Evolutionary conservation across 495 filamentous ascomycete genomes (phyloP).

Genomic region (Trichocladium antarcticum): DNA sequence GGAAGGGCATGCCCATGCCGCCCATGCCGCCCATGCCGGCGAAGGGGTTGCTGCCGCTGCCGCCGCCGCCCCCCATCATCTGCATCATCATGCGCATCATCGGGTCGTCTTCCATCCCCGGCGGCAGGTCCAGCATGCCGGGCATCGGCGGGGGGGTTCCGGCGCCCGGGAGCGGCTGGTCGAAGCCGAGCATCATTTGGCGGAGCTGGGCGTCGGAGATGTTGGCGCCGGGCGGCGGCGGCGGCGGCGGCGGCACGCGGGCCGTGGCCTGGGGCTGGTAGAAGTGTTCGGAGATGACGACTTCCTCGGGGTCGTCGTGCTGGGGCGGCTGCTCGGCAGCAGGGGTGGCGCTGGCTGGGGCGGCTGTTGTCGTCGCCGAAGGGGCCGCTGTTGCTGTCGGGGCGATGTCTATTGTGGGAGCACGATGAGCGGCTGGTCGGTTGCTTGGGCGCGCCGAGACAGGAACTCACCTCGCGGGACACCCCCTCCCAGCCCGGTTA

Average conservation of each 20-base stretch:
- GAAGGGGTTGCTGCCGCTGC: constrained; percentile 34
- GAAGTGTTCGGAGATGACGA: constrained; percentile 57
- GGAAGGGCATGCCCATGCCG: not conserved
- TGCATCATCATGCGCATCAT: constrained; percentile 29
- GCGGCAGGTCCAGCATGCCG: not conserved
- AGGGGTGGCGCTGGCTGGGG: not conserved
- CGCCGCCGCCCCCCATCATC: constrained; percentile 19
- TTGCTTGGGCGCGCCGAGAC: not conserved
- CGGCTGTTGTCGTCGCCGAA: constrained; percentile 1
- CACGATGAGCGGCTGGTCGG: not conserved
- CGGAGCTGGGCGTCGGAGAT: constrained; percentile 35
- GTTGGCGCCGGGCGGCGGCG: constrained; percentile 11
- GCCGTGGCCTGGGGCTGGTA: constrained; percentile 36
- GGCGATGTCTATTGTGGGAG: constrained; percentile 2
- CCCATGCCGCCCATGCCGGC: not conserved
- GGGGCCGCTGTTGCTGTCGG: constrained; percentile 8
- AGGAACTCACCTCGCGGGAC: constrained; percentile 35
- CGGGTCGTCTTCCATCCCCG: constrained; percentile 20
- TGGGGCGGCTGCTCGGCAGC: constrained; percentile 10
- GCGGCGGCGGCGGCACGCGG: constrained; percentile 17
- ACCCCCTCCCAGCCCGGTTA: constrained; percentile 66
- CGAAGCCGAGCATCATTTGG: constrained; percentile 37
- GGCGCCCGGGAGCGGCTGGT: constrained; percentile 20
- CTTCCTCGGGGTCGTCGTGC: constrained; percentile 57
- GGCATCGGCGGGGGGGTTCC: constrained; percentile 4